Base-by-base conservation (phyloP, 805 yeast species). In the Cyberlindnera petersonii region DNA sequence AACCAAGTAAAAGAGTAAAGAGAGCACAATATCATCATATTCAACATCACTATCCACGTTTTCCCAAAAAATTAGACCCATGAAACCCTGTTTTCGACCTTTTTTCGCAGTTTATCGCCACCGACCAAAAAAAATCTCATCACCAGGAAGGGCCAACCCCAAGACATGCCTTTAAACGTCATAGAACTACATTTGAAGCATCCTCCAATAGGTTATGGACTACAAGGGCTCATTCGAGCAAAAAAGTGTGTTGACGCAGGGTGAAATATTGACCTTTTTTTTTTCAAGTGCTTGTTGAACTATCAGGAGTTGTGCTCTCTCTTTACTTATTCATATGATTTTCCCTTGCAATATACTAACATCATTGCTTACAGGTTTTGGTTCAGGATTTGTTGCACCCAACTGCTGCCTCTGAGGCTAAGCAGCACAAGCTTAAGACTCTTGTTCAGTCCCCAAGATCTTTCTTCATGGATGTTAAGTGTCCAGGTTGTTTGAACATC, bases 341-440 rank as follows among this genome's bases (percentile, higher is more conserved):
- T n/a, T n/a, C n/a, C n/a, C n/a, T n/a, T n/a, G n/a, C 23, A 30
- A 15, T 15, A 26, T 53, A 55, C 58, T 53, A 53, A 55, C 58
- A 42, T n/a, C n/a, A 37, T 14, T 38, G 37, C 40, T 27, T 43
- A 48, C 58, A 74, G 97, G 97, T 88, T 85, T 86, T 89, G 80
- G 96, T 89, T 80, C 95, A 86, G 77, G 98, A 89, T 82, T 84
- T 89, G 73, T 81, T 93, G 69, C 85, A 93, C 94, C 99, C 99
- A 73, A 73, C 84, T 71, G 86, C 96, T 67, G 94, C 91, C 68
- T 69, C 96, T 60, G 99, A 93, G 82, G 89, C 88, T 64, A 82
- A 80, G 74, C 81, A 89, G 74, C 95, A 93, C 87, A 93, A 93
- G 77, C 80, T 89, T 68, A 93, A 91, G 88, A 81, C 85, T 65